Base-by-base conservation (phyloP, 2,329 filamentous ascomycete species). In the Alternaria angustiovoidea region DNA sequence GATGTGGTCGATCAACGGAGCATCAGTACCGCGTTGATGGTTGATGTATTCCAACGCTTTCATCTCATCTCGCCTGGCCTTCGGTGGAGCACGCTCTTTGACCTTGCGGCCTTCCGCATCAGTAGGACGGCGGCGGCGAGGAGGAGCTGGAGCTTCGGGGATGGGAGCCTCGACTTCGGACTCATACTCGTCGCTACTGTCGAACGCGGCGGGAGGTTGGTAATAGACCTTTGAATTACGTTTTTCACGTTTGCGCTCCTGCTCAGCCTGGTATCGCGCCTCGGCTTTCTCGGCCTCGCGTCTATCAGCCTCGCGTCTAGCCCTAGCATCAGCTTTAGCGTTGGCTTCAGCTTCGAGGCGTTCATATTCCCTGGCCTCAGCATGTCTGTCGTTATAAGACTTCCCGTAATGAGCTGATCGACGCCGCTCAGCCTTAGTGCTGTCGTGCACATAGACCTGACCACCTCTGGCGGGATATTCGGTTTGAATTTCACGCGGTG, bases 1-100 rank as follows among this genome's bases (percentile, higher is more conserved):
- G 34, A 69, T 61, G 34, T 70, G 65, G 26, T 78, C 74, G 16
- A 63, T 70, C n/a, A 73, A 53, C 11, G 72, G 68, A 1, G 62
- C 66, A 41, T 62, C 61, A 55, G 62, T 70, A 26, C 76, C 76
- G 41, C 76, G 75, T 16, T 61, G 68, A 16, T 58, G 57, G 20
- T 64, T 72, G 30, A 75, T 74, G 53, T 78, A 77, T 5, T 72
- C 68, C 53, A 78, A 70, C 14, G 71, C 72, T 26, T 61, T 67
- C 26, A 51, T 64, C 32, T 54, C 62, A 14, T 53, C 60, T 12
- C 54, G 62, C 39, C 59, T 67, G 41, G 67, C 54, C 47, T 67
- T 72, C 20, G 57, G 47, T 42, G 59, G 47, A 5, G 62, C 48
- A 20, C 69, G 63, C 8, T 73, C 68, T 34, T 66, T 61, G 32